Conservation (phyloP, 2,329 filamentous ascomycete species). For the Cercospora sesami region DNA sequence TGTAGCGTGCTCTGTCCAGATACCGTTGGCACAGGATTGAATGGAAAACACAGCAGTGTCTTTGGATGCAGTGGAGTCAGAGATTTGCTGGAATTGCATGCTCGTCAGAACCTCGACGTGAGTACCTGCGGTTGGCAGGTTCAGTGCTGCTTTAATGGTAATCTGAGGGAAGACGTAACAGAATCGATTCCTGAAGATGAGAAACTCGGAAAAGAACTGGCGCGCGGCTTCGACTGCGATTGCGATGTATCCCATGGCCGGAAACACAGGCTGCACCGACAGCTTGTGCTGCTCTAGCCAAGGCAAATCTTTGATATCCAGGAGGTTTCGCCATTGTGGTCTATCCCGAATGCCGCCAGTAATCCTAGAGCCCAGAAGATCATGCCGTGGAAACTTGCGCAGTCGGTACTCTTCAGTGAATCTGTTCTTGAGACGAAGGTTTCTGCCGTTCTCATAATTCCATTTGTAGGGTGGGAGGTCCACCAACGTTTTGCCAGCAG, state of each 20-base stretch:
- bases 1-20: background rate
- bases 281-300: conserved; percentile 37
- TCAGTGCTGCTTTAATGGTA: background rate
- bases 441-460: background rate
- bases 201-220: conserved; percentile 3
- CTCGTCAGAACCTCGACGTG: background rate
- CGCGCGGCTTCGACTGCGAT: conserved; percentile 18
- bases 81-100: background rate
- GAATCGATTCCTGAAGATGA: background rate
- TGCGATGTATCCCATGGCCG: conserved; percentile 20
- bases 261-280: conserved; percentile 16
- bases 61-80: background rate
- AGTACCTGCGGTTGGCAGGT: background rate
- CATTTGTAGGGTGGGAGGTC: background rate
- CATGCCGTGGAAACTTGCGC: conserved; percentile 8
- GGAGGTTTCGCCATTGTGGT: background rate
- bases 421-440: background rate
- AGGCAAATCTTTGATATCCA: background rate
- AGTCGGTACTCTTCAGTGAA: conserved; percentile 6
- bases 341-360: background rate
- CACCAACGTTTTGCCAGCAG: background rate
- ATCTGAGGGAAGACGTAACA: background rate
- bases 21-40: background rate
- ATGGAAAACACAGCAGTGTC: background rate
- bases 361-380: conserved; percentile 7